Base-by-base conservation (phyloP, 2,329 filamentous ascomycete species). In the Arthrobotrys sinensis region DNA sequence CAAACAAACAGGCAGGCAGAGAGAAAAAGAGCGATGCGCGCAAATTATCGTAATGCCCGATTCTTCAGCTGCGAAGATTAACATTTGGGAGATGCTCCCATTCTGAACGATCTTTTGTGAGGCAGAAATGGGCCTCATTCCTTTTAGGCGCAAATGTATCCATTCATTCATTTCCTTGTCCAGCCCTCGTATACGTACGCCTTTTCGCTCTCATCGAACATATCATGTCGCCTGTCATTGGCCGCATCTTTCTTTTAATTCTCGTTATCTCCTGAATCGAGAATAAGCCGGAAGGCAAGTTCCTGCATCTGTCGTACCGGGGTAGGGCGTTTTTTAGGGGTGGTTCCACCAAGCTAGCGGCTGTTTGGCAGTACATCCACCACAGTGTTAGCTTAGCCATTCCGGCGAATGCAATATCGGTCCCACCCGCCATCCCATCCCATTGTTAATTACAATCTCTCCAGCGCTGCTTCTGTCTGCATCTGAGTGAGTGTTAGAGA, bases 401-500 rank as follows among this genome's bases (percentile, higher is more conserved):
- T 43, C 52, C 34, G 46, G 38, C 52, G 10, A 57, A 43, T 60
- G 36, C 55, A 40, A 38, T 72, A 45, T 57, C 60, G 32, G 34
- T 71, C 55, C 53, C 55, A 48, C 40, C 53, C 28, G 53, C 67
- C 34, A 40, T 48, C 45, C 43, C 46, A 53, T 71, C 34, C 21
- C 46, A 6, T 36, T 45, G 43, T 66, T 40, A 67, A 67, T 8
- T 28, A 28, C 24, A 28, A 28, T 66, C 63, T 67, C 64, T 67
- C 64, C 36, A 43, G 36, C 40, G 2, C 19, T 24, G 21, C n/a
- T 19, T 69, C 38, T 38, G 2, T 28, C 57, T 14, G 24, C 24
- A 19, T 67, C 50, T 77, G 73, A 77, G 73, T 77, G 73, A 77
- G 73, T 77, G 73, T 77, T 77, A 67, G 73, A 71, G 66, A 77